Evolutionary conservation across 2,329 filamentous ascomycete genomes (phyloP), one percentile per base, ranked within the genome.

Genomic region (Neofusicoccum parvum): DNA sequence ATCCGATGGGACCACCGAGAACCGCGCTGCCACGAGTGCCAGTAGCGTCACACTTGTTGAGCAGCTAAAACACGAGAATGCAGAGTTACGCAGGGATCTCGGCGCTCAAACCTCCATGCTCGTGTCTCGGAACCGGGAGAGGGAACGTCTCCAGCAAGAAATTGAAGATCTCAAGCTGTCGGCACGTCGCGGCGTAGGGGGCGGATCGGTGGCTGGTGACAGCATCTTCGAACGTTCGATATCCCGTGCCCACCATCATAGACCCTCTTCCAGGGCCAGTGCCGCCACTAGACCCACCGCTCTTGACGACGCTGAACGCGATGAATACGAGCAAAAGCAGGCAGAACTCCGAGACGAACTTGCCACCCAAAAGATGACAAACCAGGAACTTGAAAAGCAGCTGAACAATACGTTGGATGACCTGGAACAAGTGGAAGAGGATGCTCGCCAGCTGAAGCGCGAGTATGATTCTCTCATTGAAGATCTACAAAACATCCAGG

Each of bases 101-200:
- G 92, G 94, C 67, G 95, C 95, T 2, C 95, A 99, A 76, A 96
- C 94, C 0, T 97, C 94, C 0, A 98, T 99, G 92, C 85, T 99
- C 39, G 97, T 94, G 1, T 98, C 95, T 41, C 87, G 95, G 27
- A 97, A 97, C 73, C 90, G 93, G 32, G 95, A 99, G 75, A 96
- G 97, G 74, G 94, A 98, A 75, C 88, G 93, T 5, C 83, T 99
- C 9, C 96, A 98, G 76, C 92, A 97, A 74, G 94, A 99, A 76
- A 98, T 98, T 68, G 95, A 99, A 78, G 94, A 97, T 68, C 83
- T 99, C 68, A 99, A 98, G 79, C 88, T 98, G 72, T 88, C 91
- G 1, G 90, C 93, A 69, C 89, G 93, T 64, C 88, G 92, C 68
- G 87, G 87, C 36, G 90, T 87, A 68, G 78, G 77, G 62, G 85